Evolutionary conservation across 331 rosid species (phyloP), one percentile per base, ranked within the genome.

Genomic region (Prunus yedoensis): DNA sequence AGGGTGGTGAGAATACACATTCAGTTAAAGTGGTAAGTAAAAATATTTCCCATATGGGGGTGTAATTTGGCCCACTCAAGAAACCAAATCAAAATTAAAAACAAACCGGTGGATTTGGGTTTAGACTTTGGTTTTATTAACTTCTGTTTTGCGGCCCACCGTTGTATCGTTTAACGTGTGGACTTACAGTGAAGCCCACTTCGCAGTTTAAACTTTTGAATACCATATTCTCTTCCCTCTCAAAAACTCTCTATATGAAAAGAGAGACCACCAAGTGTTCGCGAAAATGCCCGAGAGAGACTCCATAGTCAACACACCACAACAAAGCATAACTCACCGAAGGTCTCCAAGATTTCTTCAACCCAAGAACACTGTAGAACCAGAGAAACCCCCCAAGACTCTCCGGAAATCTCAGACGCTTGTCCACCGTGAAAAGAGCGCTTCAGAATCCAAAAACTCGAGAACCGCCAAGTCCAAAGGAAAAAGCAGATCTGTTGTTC

Each of bases 211-310:
- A 64, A 65, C 4, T 58, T 84, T 74, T 57, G 59, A 80, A 17
- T 14, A 69, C 71, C 54, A 50, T 4, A 6, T 5, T 16, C 2
- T 12, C 62, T 79, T 76, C 87, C 89, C 88, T 71, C 86, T 60
- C 61, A 12, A 20, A 4, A 28, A 16, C 9, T 69, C 38, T 25
- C 20, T 15, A 15, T 32, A 17, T n/a, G 70, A 75, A 32, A 16
- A 25, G 16, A 57, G 12, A 28, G 69, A 12, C 51, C 59, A 74
- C 75, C 56, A 56, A 38, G 35, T 76, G 88, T 75, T 79, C 23
- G 79, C 41, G 64, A 80, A 77, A 83, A 90, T 90, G 93, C 83
- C 87, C 21, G 49, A 2, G 16, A 51, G 76, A 67, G 78, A 74
- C 43, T 81, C 78, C 51, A 18, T 27, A 28, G 35, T 27, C 76